These are phyloP conservation scores for Malassezia brasiliensis DNA, from an alignment of 1,284 basidiomycete species.

Conservation along the genomic window DNA sequence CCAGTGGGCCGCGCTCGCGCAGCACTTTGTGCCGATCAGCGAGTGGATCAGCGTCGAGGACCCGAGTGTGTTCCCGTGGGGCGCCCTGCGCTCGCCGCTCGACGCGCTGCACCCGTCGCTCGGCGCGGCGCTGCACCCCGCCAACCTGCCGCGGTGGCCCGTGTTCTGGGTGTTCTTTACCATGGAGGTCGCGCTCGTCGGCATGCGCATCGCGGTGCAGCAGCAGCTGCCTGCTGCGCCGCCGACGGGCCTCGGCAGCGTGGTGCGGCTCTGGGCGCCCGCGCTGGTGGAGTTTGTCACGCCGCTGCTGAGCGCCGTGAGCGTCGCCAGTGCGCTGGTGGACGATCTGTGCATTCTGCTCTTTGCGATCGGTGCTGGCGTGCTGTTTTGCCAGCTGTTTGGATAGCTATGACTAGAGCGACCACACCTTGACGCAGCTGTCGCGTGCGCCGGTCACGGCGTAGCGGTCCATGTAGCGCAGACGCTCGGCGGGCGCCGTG, in stretches of 20 bases:
- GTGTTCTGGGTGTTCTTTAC: constrained; percentile 44
- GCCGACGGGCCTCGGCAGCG: background rate
- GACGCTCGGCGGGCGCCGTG: constrained; percentile 71
- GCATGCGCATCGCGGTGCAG: constrained; percentile 25
- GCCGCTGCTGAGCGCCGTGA: background rate
- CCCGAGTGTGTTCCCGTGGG: constrained; percentile 13
- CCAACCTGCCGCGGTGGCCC: constrained; percentile 19
- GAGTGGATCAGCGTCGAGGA: constrained; percentile 17
- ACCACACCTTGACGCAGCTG: constrained; percentile 85
- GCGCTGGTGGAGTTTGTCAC: background rate
- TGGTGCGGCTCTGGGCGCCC: constrained; percentile 11
- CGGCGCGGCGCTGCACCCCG: background rate
- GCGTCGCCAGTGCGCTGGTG: constrained; percentile 5
- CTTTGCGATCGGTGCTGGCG: constrained; percentile 12
- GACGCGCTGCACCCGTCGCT: constrained; percentile 8
- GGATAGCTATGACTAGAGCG: constrained; percentile 55
- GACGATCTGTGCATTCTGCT: constrained; percentile 16
- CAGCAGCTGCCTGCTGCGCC: constrained; percentile 16
- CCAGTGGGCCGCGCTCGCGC: constrained; percentile 17
- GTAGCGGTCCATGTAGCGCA: constrained; percentile 95
- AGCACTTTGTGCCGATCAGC: constrained; percentile 7
- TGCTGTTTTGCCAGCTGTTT: constrained; percentile 11
- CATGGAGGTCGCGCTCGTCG: constrained; percentile 35
- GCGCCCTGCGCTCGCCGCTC: constrained; percentile 10
- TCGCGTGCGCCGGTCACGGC: constrained; percentile 83